A percentile compares a stretch with the other conserved stretches of the same genome.
These are phyloP conservation scores for Gynochthodes officinalis DNA, from an alignment of 257 asterid genomes.

Conservation along the genomic window DNA sequence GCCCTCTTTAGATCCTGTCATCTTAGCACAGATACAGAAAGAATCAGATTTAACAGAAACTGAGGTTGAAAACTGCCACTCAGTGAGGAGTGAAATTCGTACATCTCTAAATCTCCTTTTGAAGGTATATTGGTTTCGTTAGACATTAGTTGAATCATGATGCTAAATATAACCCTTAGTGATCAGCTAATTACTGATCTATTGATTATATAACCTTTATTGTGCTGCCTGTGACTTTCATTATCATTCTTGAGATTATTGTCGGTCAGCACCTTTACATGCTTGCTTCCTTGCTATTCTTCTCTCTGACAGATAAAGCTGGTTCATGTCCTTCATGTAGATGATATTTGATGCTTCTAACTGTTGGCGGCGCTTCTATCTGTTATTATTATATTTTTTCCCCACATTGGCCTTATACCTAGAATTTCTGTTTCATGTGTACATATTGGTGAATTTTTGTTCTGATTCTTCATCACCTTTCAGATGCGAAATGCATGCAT, in stretches of 20 bases:
- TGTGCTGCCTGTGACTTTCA: background rate
- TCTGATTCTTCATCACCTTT: background rate
- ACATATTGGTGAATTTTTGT: background rate
- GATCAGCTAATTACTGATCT: background rate
- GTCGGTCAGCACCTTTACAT: background rate
- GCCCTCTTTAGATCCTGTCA: constrained; percentile 65
- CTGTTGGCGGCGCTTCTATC: background rate
- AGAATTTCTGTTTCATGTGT: too few relatives aligned
- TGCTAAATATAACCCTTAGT: background rate
- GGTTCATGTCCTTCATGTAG: background rate
- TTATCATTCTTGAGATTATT: background rate
- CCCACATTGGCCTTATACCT: background rate
- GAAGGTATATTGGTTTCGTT: constrained; percentile 53
- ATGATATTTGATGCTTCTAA: background rate
- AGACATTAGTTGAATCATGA: constrained; percentile 5
- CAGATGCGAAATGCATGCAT: background rate
- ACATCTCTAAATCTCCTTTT: constrained; percentile 68
- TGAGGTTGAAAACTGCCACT: constrained; percentile 56
- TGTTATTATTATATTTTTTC: background rate
- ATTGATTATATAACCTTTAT: background rate
- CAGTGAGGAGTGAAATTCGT: constrained; percentile 72
- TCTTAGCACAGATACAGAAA: constrained; percentile 46
- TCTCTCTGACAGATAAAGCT: background rate
- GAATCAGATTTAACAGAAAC: constrained; percentile 39
- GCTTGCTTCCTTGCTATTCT: background rate